phyloP scores from a whole-genome alignment of 441 rosid genomes.

The Pelargonium cotyledonis region DNA sequence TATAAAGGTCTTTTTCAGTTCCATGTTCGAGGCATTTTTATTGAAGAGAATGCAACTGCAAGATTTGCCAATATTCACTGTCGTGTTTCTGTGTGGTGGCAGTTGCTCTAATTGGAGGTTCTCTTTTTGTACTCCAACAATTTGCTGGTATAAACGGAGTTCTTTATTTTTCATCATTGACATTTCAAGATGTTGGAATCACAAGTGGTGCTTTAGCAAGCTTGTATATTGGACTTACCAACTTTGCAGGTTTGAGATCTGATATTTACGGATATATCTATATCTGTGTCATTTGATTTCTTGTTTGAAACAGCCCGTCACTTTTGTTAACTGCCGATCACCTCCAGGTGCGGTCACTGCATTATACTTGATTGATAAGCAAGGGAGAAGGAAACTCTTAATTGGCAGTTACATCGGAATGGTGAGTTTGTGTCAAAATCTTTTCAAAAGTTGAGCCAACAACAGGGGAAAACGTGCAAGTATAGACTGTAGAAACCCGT shows the following conservation, averaged over 20 bases:
- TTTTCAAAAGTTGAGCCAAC: not conserved
- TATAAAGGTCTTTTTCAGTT: constrained; percentile 37
- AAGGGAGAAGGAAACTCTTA: constrained; percentile 20
- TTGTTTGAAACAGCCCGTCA: constrained; percentile 7
- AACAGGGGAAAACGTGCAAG: not conserved
- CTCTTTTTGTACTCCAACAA: constrained; percentile 66
- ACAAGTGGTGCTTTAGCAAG: constrained; percentile 53
- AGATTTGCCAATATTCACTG: not conserved
- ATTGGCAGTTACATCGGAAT: constrained; percentile 25
- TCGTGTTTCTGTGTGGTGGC: constrained; percentile 26
- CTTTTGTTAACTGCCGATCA: not conserved
- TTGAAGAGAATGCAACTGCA: not conserved
- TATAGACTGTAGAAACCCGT: not conserved
- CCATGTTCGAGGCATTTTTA: not conserved
- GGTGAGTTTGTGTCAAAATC: constrained; percentile 16
- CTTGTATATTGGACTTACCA: constrained; percentile 51
- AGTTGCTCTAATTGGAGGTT: constrained; percentile 64
- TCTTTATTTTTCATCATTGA: constrained; percentile 72
- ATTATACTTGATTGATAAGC: constrained; percentile 19
- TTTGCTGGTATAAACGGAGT: constrained; percentile 83
- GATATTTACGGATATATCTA: not conserved
- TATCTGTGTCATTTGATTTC: not conserved
- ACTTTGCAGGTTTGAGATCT: constrained; percentile 53
- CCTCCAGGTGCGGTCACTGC: constrained; percentile 20
- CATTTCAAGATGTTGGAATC: constrained; percentile 66